Base-by-base conservation (phyloP, 495 filamentous ascomycete genomes). In the Penicillium riverlandense region DNA sequence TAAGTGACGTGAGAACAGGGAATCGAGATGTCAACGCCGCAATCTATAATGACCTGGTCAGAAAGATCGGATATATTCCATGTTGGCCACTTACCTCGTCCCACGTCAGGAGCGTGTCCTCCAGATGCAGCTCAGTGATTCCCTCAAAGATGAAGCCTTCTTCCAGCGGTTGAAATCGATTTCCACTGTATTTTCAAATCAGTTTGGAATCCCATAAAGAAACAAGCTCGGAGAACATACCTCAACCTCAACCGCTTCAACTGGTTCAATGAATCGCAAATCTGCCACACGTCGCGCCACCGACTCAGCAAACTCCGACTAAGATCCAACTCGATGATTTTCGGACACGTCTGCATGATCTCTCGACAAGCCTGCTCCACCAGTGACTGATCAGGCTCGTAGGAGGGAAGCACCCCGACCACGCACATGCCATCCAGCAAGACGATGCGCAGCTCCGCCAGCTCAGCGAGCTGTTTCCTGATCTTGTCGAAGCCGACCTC, bases 401-500 rank as follows among this genome's bases (percentile, higher is more conserved):
- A 61, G 1, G 52, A 49, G 12, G 62, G 47, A 31, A 65, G 41
- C 14, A 75, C 52, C 11, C 68, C 65, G 8, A 62, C 67, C 35
- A 96, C 78, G 29, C 70, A 66, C 45, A 85, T 55, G 2, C 83
- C 82, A 66, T 97, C 90, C 5, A 98, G 72, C 11, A 96, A 67
- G 34, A 96, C 84, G 47, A 89, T 80, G 44, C 74, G 79, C 46
- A 97, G 71, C 54, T 90, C 85, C 37, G 81, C 66, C 15, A 97
- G 70, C 58, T 85, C 75, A 2, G 87, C 83, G 42, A 89, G 80
- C 64, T 90, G 77, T 47, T 76, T 76, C 22, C 85, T 74, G 49
- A 95, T 90, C 71, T 96, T 96, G 42, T 94, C 90, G 58, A 97
- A 97, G 35, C 92, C 92, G 15, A 98, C 79, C 68, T 97, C 94